Percentiles rank a stretch among this genome's conserved stretches.
phyloP scores from a whole-genome alignment of 306 rosid genomes.

The Argentina anserina region DNA sequence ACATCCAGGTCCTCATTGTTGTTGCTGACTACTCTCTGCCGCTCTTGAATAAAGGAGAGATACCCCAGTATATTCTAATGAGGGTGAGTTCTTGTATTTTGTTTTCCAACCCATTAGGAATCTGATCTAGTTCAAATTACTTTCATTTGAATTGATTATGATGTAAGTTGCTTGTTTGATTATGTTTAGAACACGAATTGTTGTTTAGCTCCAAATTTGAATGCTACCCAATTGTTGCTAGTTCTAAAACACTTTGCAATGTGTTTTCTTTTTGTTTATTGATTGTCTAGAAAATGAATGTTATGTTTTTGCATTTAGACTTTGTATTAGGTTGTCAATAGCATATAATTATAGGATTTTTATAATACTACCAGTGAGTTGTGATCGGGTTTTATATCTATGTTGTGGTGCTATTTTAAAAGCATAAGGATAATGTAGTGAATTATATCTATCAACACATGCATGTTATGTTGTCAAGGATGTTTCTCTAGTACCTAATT shows the following conservation, averaged over 20 bases:
- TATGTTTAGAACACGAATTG: too few relatives aligned
- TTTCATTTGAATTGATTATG: neutral
- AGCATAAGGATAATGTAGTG: neutral
- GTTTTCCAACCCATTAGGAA: neutral
- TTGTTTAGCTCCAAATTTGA: neutral
- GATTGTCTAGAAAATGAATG: neutral
- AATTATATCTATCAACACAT: too few relatives aligned
- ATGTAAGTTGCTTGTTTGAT: neutral
- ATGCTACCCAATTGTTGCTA: neutral
- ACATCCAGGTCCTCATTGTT: slow-evolving; percentile 71
- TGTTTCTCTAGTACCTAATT: too few relatives aligned
- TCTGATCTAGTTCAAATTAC: neutral
- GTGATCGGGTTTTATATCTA: neutral
- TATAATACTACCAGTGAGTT: neutral
- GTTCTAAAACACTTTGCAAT: neutral
- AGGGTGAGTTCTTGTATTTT: slow-evolving; percentile 4
- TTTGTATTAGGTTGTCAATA: neutral
- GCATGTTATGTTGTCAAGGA: too few relatives aligned
- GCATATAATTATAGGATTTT: neutral
- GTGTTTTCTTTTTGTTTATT: neutral
- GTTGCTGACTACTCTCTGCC: slow-evolving; percentile 78
- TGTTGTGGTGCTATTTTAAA: neutral
- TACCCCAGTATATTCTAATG: slow-evolving; percentile 9
- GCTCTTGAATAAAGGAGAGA: slow-evolving; percentile 23
- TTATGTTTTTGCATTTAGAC: neutral